A percentile compares a stretch with the other conserved stretches of the same genome.
Evolutionary conservation across 305 asterid genomes (phyloP).

Genomic region (Withania somnifera): DNA sequence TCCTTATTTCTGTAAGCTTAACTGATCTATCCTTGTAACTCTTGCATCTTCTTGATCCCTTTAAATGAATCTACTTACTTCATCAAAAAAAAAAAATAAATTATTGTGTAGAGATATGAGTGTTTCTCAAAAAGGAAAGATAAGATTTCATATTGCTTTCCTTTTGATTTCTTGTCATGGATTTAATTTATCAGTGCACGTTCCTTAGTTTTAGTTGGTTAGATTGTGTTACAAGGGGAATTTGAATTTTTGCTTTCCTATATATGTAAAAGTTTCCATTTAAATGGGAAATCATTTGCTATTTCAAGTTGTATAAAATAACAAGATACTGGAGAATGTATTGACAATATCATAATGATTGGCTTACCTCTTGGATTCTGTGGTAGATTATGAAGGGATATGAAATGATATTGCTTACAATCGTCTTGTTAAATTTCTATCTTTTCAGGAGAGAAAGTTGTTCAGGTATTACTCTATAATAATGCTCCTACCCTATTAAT

Average conservation of each 20-base stretch:
- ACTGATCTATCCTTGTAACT: too few relatives aligned
- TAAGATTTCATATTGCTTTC: neutral
- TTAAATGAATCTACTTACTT: too few relatives aligned
- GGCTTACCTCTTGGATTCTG: neutral
- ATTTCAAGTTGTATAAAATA: neutral
- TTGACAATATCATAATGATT: neutral
- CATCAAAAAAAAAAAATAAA: too few relatives aligned
- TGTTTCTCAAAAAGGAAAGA: neutral
- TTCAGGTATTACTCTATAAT: neutral
- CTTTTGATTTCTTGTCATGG: neutral
- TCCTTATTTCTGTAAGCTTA: too few relatives aligned
- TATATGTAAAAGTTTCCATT: neutral
- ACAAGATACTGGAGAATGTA: neutral
- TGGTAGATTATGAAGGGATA: neutral
- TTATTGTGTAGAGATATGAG: neutral
- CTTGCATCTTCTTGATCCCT: too few relatives aligned
- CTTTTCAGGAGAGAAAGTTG: neutral
- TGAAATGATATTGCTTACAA: neutral
- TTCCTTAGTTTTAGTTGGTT: neutral
- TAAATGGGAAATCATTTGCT: neutral
- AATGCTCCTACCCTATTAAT: neutral
- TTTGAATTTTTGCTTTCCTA: neutral
- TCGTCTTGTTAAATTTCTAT: neutral
- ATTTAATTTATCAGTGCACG: neutral
- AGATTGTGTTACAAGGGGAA: neutral